A percentile compares a stretch with the other conserved stretches of the same genome.
Conservation (phyloP, 176 grass and related monocot species). For the Saccharum officinarum region DNA sequence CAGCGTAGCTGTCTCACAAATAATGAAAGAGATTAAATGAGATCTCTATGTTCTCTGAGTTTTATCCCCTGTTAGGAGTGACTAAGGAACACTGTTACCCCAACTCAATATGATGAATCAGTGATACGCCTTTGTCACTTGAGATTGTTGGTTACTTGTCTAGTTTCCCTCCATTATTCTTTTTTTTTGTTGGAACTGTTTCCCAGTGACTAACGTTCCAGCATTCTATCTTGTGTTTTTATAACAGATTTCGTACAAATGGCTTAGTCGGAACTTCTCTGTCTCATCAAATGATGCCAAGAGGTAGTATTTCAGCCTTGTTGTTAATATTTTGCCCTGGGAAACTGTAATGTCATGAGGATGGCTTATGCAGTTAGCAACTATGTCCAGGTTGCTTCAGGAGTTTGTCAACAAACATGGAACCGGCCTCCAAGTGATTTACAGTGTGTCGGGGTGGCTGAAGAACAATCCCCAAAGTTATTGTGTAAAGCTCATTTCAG, state of each 20-base stretch:
- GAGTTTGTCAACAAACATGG: conserved; percentile 70
- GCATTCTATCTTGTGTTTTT: conserved; percentile 6
- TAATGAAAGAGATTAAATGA: neutral
- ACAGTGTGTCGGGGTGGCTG: conserved; percentile 87
- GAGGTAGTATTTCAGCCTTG: conserved; percentile 46
- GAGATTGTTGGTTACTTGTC: neutral
- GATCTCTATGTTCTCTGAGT: neutral
- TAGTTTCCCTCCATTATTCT: neutral
- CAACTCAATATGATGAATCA: neutral
- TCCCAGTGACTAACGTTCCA: neutral
- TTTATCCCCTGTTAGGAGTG: neutral
- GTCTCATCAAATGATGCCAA: conserved; percentile 93
- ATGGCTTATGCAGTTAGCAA: neutral
- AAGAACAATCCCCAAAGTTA: conserved; percentile 66
- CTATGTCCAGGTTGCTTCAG: conserved; percentile 67
- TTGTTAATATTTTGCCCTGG: neutral
- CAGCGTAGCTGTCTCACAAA: neutral
- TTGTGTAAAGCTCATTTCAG: conserved; percentile 84
- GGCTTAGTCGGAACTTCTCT: conserved; percentile 92
- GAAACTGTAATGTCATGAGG: conserved; percentile 1
- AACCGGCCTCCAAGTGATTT: conserved; percentile 70
- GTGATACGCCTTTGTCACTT: neutral
- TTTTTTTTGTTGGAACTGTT: neutral
- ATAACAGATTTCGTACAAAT: conserved; percentile 96
- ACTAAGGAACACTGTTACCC: neutral